Evolutionary conservation across 176 grass and related monocot species (phyloP).

Genomic region (Raddia distichophylla): DNA sequence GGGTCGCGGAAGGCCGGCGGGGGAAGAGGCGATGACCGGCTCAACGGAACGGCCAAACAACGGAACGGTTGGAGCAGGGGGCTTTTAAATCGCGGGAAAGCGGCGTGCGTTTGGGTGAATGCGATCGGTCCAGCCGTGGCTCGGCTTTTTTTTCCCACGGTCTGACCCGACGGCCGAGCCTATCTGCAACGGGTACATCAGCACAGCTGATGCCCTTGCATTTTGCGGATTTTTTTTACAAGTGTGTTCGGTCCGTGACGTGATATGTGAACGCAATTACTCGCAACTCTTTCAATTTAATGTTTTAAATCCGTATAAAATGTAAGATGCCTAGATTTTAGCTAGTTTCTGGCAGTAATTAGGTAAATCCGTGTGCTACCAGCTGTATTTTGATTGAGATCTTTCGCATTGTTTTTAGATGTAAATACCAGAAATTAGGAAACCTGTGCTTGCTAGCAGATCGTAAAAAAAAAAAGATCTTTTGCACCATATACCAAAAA

Average conservation of each 20-base stretch:
- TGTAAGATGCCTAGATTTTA: background rate
- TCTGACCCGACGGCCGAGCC: background rate
- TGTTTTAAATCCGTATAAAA: background rate
- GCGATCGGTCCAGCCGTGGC: too few species aligned
- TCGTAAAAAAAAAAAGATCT: background rate
- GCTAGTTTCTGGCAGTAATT: background rate
- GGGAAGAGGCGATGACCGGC: slow-evolving; percentile 29
- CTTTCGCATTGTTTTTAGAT: too few species aligned
- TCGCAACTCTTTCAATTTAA: background rate
- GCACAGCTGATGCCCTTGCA: too few species aligned
- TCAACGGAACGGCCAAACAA: slow-evolving; percentile 38
- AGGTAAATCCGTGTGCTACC: background rate
- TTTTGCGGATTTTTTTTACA: background rate
- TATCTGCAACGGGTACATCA: slow-evolving; percentile 10
- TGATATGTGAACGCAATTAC: slow-evolving; percentile 7
- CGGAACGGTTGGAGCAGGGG: background rate
- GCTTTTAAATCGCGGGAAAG: slow-evolving; percentile 29
- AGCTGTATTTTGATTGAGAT: too few species aligned
- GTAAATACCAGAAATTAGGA: background rate
- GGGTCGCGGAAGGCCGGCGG: slow-evolving; percentile 31
- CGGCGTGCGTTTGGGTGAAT: slow-evolving; percentile 12
- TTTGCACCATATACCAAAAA: background rate
- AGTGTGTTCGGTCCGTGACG: slow-evolving; percentile 22
- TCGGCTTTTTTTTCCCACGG: background rate
- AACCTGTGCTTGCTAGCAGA: background rate